Conservation (phyloP, 2,329 filamentous ascomycete species). For the Xylaria sp. region DNA sequence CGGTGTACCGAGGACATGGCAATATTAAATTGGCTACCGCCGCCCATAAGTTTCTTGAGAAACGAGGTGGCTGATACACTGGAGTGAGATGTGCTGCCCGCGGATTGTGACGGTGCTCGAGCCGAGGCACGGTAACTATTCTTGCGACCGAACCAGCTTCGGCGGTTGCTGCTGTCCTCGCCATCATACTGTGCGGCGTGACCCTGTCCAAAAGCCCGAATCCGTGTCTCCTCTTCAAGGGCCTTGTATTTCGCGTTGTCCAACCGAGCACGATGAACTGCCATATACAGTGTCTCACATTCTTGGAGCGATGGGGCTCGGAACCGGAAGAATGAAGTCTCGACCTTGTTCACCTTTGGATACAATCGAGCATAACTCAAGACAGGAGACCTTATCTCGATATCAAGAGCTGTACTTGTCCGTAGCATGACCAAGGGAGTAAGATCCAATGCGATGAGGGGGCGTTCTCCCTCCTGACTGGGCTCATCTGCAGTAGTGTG, state of each 20-base stretch:
- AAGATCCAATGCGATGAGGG: conserved; percentile 79
- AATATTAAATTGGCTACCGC: conserved; percentile 83
- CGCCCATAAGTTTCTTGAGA: conserved; percentile 78
- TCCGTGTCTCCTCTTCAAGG: conserved; percentile 73
- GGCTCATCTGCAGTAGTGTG: conserved; percentile 52
- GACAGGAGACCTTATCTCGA: conserved; percentile 90
- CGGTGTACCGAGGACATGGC: conserved; percentile 78
- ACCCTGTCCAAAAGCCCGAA: conserved; percentile 75
- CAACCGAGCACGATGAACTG: conserved; percentile 89
- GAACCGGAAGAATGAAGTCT: conserved; percentile 85
- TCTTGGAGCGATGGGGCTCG: conserved; percentile 80
- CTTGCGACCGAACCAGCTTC: conserved; percentile 71
- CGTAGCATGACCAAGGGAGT: conserved; percentile 91
- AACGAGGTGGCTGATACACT: conserved; percentile 78
- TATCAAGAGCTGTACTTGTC: conserved; percentile 90
- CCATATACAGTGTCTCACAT: conserved; percentile 82
- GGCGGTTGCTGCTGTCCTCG: conserved; percentile 58
- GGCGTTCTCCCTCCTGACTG: conserved; percentile 53
- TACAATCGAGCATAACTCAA: conserved; percentile 65
- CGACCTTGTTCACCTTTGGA: conserved; percentile 74
- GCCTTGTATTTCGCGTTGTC: conserved; percentile 90
- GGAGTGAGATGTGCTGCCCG: conserved; percentile 72
- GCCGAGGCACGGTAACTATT: conserved; percentile 73
- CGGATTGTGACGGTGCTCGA: conserved; percentile 73
- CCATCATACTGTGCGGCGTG: conserved; percentile 62